A percentile compares a stretch with the other conserved stretches of the same genome.
Conservation (phyloP, 805 yeast genomes). For the Cyberlindnera misumaiensis region DNA sequence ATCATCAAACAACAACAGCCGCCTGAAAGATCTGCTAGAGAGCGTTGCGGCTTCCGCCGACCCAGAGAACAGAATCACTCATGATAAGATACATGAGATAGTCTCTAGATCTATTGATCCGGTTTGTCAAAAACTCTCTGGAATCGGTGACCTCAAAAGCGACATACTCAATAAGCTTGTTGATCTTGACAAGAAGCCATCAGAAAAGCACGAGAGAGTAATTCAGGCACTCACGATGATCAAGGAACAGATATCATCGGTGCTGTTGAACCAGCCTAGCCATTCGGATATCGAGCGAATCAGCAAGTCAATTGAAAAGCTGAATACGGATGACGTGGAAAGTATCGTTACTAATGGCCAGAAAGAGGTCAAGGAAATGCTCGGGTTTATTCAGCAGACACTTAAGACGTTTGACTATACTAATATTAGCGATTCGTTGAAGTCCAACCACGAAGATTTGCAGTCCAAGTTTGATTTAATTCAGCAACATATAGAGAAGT, state of each 20-base stretch:
- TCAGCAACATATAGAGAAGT: background rate
- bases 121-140: background rate
- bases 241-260: background rate
- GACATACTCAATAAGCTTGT: constrained; percentile 1
- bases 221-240: background rate
- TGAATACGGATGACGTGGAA: background rate
- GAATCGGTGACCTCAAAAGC: background rate
- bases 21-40: constrained; percentile 21
- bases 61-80: background rate
- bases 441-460: background rate
- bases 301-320: background rate
- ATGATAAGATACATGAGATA: constrained; percentile 1
- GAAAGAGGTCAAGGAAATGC: background rate
- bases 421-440: background rate
- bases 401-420: background rate
- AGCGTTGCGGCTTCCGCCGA: constrained; percentile 10
- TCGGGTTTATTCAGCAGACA: background rate
- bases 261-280: background rate
- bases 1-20: constrained; percentile 23
- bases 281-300: background rate
- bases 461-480: background rate
- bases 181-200: background rate
- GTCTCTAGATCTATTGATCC: background rate
- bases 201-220: background rate
- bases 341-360: background rate